Conservation (phyloP, 768 basidiomycete genomes). For the Mycena pura region DNA sequence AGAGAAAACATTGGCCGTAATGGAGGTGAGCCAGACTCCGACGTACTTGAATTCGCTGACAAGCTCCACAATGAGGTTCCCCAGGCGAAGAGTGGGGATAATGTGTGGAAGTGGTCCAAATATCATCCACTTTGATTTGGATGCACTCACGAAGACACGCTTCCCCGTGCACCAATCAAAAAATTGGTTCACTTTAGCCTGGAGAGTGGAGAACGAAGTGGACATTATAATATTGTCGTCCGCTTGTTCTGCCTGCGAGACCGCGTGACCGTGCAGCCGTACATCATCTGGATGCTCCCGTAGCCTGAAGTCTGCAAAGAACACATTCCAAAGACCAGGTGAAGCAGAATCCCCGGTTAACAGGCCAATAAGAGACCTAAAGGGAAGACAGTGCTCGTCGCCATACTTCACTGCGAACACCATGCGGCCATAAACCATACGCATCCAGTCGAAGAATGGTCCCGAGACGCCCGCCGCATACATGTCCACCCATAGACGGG, state of each 20-base stretch:
- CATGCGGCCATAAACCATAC: no score
- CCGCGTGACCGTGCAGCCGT: neutral
- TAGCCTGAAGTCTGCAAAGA: slow-evolving; percentile 26
- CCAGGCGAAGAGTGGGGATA: neutral
- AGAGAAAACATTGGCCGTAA: slow-evolving; percentile 9
- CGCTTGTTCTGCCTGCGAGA: slow-evolving; percentile 31
- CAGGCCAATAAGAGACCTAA: slow-evolving; percentile 24
- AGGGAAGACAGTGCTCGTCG: neutral
- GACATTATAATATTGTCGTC: slow-evolving; percentile 21
- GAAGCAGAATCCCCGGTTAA: slow-evolving; percentile 35
- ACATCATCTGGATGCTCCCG: slow-evolving; percentile 21
- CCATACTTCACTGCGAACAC: neutral
- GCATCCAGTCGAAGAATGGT: no score
- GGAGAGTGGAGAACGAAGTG: slow-evolving; percentile 15
- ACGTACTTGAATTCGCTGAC: slow-evolving; percentile 19
- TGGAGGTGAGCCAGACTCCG: slow-evolving; percentile 18
- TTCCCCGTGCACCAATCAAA: slow-evolving; percentile 29
- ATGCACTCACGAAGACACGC: slow-evolving; percentile 30
- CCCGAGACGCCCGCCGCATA: no score
- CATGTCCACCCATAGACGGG: slow-evolving; percentile 38
- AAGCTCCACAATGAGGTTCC: slow-evolving; percentile 3
- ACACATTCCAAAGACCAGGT: slow-evolving; percentile 32
- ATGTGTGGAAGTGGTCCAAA: slow-evolving; percentile 14
- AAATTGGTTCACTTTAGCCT: slow-evolving; percentile 20
- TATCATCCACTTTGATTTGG: slow-evolving; percentile 28